Evolutionary conservation across 2,329 filamentous ascomycete species (phyloP).

Genomic region (Hymenotorrendiella dingleyae): DNA sequence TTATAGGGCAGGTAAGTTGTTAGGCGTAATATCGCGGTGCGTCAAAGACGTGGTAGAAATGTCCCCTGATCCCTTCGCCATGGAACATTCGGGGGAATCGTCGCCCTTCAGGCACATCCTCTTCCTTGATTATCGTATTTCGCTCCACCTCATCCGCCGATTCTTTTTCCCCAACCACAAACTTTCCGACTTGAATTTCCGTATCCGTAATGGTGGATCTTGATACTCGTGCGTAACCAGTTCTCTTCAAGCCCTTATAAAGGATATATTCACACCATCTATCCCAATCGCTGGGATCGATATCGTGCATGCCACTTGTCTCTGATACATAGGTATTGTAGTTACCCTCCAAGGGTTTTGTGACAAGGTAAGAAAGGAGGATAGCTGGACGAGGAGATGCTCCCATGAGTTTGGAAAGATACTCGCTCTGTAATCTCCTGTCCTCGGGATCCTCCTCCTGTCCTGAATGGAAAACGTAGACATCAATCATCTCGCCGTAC

Average conservation of each 20-base stretch:
- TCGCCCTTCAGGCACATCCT: slow-evolving; percentile 68
- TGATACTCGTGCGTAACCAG: slow-evolving; percentile 85
- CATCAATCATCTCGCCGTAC: slow-evolving; percentile 83
- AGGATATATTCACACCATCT: slow-evolving; percentile 99
- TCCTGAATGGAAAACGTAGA: slow-evolving; percentile 97
- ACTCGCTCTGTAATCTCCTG: slow-evolving; percentile 77
- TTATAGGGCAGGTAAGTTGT: too few species aligned
- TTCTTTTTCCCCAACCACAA: slow-evolving; percentile 69
- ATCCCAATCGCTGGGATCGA: slow-evolving; percentile 90
- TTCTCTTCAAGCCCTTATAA: slow-evolving; percentile 80
- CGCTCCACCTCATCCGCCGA: slow-evolving; percentile 57
- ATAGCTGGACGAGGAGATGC: slow-evolving; percentile 73
- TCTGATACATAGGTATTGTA: slow-evolving; percentile 94
- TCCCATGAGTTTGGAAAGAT: slow-evolving; percentile 84
- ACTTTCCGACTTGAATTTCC: slow-evolving; percentile 94
- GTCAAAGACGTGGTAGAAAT: slow-evolving; percentile 91
- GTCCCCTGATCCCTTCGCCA: slow-evolving; percentile 80
- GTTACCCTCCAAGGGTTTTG: slow-evolving; percentile 83
- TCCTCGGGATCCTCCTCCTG: slow-evolving; percentile 97
- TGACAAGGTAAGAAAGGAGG: slow-evolving; percentile 87
- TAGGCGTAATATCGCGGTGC: slow-evolving; percentile 73
- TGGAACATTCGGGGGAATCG: slow-evolving; percentile 81
- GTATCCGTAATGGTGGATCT: slow-evolving; percentile 93
- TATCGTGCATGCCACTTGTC: slow-evolving; percentile 86
- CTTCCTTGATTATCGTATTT: slow-evolving; percentile 55